These are phyloP conservation scores for Dactylonectria estremocensis DNA, from an alignment of 2,329 filamentous ascomycete genomes.

Conservation along the genomic window DNA sequence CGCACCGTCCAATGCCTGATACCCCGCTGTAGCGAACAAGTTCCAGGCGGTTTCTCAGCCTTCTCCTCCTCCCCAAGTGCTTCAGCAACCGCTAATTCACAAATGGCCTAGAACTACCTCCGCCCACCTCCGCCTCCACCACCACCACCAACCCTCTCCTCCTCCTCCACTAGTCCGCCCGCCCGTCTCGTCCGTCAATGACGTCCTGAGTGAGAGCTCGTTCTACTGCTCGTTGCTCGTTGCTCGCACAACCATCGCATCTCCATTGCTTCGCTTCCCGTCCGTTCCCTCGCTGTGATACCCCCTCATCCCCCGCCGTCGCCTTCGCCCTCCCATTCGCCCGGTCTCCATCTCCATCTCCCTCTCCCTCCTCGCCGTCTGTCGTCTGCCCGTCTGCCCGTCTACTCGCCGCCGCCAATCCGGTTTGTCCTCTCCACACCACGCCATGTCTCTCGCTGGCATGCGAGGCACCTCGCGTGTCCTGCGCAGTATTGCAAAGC, in stretches of 20 bases:
- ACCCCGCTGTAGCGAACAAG: neutral
- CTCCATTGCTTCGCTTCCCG: constrained; percentile 26
- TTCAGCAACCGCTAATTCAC: constrained; percentile 20
- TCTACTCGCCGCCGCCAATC: constrained; percentile 22
- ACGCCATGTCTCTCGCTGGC: constrained; percentile 63
- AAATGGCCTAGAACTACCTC: constrained; percentile 31
- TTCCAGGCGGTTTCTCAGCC: constrained; percentile 13
- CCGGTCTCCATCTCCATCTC: neutral
- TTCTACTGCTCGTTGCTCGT: neutral
- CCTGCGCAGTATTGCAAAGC: constrained; percentile 59
- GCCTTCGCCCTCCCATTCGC: neutral
- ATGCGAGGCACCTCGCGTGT: constrained; percentile 66
- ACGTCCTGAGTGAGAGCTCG: constrained; percentile 44
- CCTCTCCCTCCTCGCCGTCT: neutral
- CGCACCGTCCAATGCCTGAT: neutral
- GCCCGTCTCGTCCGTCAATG: constrained; percentile 42
- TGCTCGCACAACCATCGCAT: constrained; percentile 29
- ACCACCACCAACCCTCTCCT: constrained; percentile 44
- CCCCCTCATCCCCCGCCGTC: constrained; percentile 8
- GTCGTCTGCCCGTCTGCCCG: constrained; percentile 4
- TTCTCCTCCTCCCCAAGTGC: neutral
- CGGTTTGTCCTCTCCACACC: constrained; percentile 26
- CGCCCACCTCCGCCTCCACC: constrained; percentile 35
- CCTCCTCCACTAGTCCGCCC: constrained; percentile 38
- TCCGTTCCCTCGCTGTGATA: constrained; percentile 23